Conservation (phyloP, 1,284 basidiomycete genomes). For the Pterula multifida region DNA sequence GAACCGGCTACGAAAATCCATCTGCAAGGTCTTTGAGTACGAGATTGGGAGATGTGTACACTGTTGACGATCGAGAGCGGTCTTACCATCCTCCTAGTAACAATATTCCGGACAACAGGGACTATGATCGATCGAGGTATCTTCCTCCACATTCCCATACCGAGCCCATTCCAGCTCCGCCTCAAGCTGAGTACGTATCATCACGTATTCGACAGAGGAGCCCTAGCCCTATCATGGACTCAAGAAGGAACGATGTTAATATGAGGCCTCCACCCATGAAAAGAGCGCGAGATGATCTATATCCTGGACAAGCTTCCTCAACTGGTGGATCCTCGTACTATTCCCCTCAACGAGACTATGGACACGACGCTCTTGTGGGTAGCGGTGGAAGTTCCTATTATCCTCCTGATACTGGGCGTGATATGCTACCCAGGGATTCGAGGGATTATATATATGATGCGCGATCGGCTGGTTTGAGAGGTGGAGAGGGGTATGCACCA, state of each 20-base stretch:
- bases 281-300: background rate
- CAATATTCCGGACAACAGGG: background rate
- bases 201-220: background rate
- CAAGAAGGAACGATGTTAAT: background rate
- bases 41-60: background rate
- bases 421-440: background rate
- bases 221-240: background rate
- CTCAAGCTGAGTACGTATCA: background rate
- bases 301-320: background rate
- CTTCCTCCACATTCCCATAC: background rate
- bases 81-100: background rate
- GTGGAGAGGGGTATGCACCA: background rate
- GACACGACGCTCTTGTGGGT: too few species aligned
- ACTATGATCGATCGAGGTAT: background rate
- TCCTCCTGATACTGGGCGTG: background rate
- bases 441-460: background rate
- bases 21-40: background rate
- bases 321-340: background rate
- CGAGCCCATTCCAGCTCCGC: background rate
- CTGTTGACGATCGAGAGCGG: background rate
- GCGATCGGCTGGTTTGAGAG: background rate
- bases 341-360: background rate
- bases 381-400: background rate
- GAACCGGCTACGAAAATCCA: background rate
- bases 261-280: conserved; percentile 1